Evolutionary conservation across 257 asterid genomes (phyloP), one percentile per base, ranked within the genome.

Genomic region (Scutellaria barbata): DNA sequence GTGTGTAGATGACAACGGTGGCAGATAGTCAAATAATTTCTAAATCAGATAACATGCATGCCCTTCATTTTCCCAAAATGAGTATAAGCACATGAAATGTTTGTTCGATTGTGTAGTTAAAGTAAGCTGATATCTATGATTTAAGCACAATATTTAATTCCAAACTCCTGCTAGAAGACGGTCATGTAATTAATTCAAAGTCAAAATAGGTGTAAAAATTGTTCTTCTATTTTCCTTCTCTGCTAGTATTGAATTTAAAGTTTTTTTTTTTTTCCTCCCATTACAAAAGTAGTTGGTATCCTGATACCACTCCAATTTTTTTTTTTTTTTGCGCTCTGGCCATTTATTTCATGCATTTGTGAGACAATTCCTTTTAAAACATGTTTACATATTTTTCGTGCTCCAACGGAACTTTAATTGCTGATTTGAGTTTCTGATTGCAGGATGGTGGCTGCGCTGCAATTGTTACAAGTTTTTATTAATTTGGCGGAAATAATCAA

Each of bases 381-480:
- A 35, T 66, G 56, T 41, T 16, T 41, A 43, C 30, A 8, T 65
- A 61, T 42, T 68, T 68, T 43, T 41, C 56, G 60, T 59, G 61
- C 33, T 61, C 41, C 59, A 13, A 16, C n/a, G 30, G 58, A 60
- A 42, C 68, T 65, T 25, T 60, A 60, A 9, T 66, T 58, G 71
- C 52, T 67, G 20, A 60, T 52, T 57, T 46, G 17, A 41, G 56
- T 42, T 69, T 64, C 63, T 52, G 57, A 20, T 43, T 10, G 68
- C 75, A 64, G 71, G 75, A 42, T 58, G 22, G 46, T 50, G 30
- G 75, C 72, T 33, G 63, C 61, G 42, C 59, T 54, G 65, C 16
- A 57, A 10, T 66, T 40, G 35, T 12, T 55, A n/a, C 30, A 60
- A 51, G 13, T 58, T 59, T 58, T 59, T 16, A 33, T 61, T 76